Percentiles rank a stretch among this genome's conserved stretches.
phyloP scores from a whole-genome alignment of 192 early-diverging fungal genomes.

The Mortierella claussenii region DNA sequence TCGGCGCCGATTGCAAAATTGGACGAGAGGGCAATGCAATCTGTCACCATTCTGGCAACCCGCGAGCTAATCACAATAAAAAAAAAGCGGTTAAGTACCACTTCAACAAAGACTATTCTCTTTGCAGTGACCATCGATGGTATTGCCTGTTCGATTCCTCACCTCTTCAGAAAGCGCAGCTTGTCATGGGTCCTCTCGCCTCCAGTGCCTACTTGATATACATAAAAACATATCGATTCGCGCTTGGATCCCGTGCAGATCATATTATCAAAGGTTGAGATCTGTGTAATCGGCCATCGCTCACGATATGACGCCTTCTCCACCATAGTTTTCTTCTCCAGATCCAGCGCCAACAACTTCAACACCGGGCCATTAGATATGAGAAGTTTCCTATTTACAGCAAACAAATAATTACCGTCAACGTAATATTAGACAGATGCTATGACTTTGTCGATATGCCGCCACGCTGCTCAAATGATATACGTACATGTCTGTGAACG shows the following conservation, averaged over 20 bases:
- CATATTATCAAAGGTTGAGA: slow-evolving; percentile 34
- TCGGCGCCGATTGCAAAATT: slow-evolving; percentile 37
- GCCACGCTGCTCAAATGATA: no score
- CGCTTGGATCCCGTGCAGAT: slow-evolving; percentile 45
- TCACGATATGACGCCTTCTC: slow-evolving; percentile 38
- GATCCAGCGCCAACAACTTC: slow-evolving; percentile 31
- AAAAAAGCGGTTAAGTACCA: no score
- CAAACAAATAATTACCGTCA: no score
- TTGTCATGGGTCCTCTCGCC: slow-evolving; percentile 15
- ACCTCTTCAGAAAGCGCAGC: slow-evolving; percentile 29
- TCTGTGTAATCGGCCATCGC: slow-evolving; percentile 48
- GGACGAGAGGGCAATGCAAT: slow-evolving; percentile 37
- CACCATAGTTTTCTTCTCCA: slow-evolving; percentile 42
- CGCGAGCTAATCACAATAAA: slow-evolving; percentile 25
- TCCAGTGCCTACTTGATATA: slow-evolving; percentile 10
- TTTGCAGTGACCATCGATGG: no score
- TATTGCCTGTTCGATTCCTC: no score
- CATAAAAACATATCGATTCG: slow-evolving; percentile 44
- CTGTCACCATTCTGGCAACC: slow-evolving; percentile 21
- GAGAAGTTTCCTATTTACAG: slow-evolving; percentile 21
- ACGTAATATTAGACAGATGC: no score
- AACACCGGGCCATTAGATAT: slow-evolving; percentile 34
- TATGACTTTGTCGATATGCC: no score
- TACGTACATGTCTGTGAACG: slow-evolving; percentile 35
- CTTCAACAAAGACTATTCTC: no score